These are phyloP conservation scores for Ambrosiella xylebori DNA, from an alignment of 2,329 filamentous ascomycete species.

Conservation along the genomic window DNA sequence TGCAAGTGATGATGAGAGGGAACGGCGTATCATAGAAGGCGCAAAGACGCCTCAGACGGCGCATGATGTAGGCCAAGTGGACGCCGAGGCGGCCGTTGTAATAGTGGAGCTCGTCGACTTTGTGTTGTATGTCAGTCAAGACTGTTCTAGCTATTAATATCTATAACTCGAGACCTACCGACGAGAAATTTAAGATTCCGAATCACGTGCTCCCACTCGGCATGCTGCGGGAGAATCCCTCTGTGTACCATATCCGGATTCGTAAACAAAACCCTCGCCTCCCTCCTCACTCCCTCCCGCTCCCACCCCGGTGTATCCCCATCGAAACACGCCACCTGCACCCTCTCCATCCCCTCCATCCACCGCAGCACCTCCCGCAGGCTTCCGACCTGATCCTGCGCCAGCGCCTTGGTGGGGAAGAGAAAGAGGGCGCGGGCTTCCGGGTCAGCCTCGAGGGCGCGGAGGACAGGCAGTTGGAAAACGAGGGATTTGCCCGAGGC, in stretches of 20 bases:
- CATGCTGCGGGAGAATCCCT: slow-evolving; percentile 82
- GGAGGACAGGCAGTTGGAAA: slow-evolving; percentile 83
- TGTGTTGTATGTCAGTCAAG: slow-evolving; percentile 8
- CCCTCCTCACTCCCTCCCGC: slow-evolving; percentile 65
- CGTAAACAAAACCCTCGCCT: slow-evolving; percentile 86
- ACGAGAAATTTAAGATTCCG: slow-evolving; percentile 83
- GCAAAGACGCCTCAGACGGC: slow-evolving; percentile 70
- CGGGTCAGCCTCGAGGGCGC: slow-evolving; percentile 63
- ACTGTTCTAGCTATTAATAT: not conserved
- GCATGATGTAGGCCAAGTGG: slow-evolving; percentile 89
- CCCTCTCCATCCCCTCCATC: slow-evolving; percentile 58
- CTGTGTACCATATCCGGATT: slow-evolving; percentile 97
- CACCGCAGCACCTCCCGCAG: slow-evolving; percentile 70
- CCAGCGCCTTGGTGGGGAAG: slow-evolving; percentile 90
- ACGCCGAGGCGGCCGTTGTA: slow-evolving; percentile 92
- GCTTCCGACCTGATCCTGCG: slow-evolving; percentile 83
- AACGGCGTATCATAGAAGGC: slow-evolving; percentile 72
- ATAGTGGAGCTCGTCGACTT: slow-evolving; percentile 75
- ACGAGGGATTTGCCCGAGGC: slow-evolving; percentile 97
- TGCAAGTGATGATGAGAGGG: slow-evolving; percentile 71
- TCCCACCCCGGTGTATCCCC: slow-evolving; percentile 77
- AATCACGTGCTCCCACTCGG: slow-evolving; percentile 74
- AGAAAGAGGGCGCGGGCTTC: slow-evolving; percentile 86
- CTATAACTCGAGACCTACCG: slow-evolving; percentile 21
- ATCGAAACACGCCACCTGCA: slow-evolving; percentile 83